Percentiles rank a stretch among this genome's conserved stretches.
phyloP scores from a whole-genome alignment of 352 stramenopile genomes.

The Phytophthora fragariae region DNA sequence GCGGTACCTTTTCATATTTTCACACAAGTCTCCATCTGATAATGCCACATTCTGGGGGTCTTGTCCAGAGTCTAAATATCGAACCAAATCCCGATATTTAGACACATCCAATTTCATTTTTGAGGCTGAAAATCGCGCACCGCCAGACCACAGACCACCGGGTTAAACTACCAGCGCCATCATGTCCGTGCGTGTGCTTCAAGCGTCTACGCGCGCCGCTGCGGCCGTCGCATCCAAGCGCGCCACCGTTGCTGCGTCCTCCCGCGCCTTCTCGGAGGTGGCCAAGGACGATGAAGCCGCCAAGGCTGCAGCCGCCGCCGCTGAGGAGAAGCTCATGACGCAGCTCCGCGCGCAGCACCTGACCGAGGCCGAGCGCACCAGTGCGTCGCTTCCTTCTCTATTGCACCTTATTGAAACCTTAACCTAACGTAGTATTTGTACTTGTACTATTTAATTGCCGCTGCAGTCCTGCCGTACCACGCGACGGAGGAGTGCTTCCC shows the following conservation, averaged over 20 bases:
- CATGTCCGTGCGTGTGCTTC: constrained; percentile 57
- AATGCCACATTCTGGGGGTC: constrained; percentile 27
- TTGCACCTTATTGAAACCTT: background rate
- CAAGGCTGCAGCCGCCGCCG: constrained; percentile 44
- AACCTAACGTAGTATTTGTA: no score
- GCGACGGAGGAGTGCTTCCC: constrained; percentile 55
- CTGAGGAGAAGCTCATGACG: constrained; percentile 56
- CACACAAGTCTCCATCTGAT: constrained; percentile 14
- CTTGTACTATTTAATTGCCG: background rate
- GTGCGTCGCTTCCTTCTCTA: constrained; percentile 35
- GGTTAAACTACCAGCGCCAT: background rate
- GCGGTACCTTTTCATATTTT: constrained; percentile 37
- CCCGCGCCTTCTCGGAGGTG: constrained; percentile 57
- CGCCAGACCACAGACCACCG: constrained; percentile 10
- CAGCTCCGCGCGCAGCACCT: constrained; percentile 61
- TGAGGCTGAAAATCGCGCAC: constrained; percentile 32
- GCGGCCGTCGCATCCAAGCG: constrained; percentile 21
- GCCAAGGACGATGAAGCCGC: constrained; percentile 48
- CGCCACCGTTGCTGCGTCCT: constrained; percentile 16
- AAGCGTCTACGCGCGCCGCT: constrained; percentile 38
- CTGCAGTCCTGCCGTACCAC: constrained; percentile 73
- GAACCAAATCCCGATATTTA: constrained; percentile 15
- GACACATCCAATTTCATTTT: constrained; percentile 11
- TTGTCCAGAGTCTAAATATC: constrained; percentile 23
- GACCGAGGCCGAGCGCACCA: constrained; percentile 59